phyloP scores from a whole-genome alignment of 345 rosid genomes.

The Angophora floribunda region DNA sequence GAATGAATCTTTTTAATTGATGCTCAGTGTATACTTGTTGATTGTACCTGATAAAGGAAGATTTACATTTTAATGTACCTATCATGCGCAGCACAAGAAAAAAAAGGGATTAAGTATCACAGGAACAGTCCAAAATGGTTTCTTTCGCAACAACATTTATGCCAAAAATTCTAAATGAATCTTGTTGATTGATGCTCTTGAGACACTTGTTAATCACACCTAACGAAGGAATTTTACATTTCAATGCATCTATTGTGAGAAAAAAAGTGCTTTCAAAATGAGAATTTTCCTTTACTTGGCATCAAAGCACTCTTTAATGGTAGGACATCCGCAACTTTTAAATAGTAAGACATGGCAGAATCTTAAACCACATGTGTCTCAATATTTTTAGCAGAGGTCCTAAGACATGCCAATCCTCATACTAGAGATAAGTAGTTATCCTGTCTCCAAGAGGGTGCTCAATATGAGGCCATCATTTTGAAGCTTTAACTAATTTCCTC shows the following conservation, averaged over 20 bases:
- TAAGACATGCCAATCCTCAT: background rate
- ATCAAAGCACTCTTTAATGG: background rate
- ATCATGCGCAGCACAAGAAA: background rate
- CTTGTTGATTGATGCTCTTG: background rate
- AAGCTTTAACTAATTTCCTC: background rate
- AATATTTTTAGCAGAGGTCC: background rate
- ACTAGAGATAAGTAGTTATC: background rate
- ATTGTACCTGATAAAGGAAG: background rate
- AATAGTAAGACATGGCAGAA: background rate
- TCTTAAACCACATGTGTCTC: rapidly evolving
- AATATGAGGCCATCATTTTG: background rate
- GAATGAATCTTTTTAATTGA: rapidly evolving
- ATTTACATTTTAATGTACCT: background rate
- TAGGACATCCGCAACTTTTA: background rate
- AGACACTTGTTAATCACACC: background rate
- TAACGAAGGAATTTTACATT: background rate
- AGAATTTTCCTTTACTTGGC: background rate
- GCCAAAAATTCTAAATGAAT: no score
- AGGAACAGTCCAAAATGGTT: no score
- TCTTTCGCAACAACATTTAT: no score
- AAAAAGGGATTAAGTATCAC: no score
- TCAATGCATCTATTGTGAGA: background rate
- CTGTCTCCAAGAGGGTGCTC: background rate
- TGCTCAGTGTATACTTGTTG: background rate
- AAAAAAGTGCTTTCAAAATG: background rate